A percentile compares a stretch with the other conserved stretches of the same genome.
These are phyloP conservation scores for Sclerotinia glacialis DNA, from an alignment of 2,329 filamentous ascomycete genomes.

Conservation along the genomic window DNA sequence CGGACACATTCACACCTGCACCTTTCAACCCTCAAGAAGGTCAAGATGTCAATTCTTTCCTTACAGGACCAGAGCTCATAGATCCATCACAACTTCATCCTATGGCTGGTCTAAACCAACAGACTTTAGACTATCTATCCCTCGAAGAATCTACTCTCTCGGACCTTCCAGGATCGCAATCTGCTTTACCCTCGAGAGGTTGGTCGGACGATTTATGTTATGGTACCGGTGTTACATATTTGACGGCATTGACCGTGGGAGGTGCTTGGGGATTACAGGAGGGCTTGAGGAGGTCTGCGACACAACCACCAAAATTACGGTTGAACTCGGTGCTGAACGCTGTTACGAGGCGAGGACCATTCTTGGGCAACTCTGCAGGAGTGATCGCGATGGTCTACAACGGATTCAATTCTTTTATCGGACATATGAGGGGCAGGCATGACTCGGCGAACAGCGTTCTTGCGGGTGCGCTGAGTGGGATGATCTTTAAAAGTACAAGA, in stretches of 20 bases:
- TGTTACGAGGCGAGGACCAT: constrained; percentile 87
- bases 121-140: constrained; percentile 89
- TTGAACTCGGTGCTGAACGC: constrained; percentile 94
- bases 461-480: constrained; percentile 83
- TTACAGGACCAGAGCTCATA: constrained; percentile 71
- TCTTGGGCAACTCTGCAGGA: constrained; percentile 92
- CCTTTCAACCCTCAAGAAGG: constrained; percentile 70
- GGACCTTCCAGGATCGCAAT: constrained; percentile 79
- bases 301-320: constrained; percentile 80
- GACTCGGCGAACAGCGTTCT: constrained; percentile 85
- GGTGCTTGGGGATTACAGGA: constrained; percentile 92
- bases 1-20: constrained; percentile 50
- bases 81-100: constrained; percentile 90
- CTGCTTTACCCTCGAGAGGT: constrained; percentile 87
- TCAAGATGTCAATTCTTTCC: constrained; percentile 83
- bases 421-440: constrained; percentile 76
- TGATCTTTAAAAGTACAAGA: constrained; percentile 94
- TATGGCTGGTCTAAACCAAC: constrained; percentile 86
- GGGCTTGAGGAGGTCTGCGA: constrained; percentile 75
- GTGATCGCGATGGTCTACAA: constrained; percentile 97
- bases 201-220: constrained; percentile 99
- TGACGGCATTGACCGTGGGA: constrained; percentile 80
- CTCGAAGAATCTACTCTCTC: constrained; percentile 90
- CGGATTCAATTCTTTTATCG: constrained; percentile 81
- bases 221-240: constrained; percentile 90